These are phyloP conservation scores for Trametes maxima DNA, from an alignment of 768 basidiomycete genomes.

Conservation along the genomic window DNA sequence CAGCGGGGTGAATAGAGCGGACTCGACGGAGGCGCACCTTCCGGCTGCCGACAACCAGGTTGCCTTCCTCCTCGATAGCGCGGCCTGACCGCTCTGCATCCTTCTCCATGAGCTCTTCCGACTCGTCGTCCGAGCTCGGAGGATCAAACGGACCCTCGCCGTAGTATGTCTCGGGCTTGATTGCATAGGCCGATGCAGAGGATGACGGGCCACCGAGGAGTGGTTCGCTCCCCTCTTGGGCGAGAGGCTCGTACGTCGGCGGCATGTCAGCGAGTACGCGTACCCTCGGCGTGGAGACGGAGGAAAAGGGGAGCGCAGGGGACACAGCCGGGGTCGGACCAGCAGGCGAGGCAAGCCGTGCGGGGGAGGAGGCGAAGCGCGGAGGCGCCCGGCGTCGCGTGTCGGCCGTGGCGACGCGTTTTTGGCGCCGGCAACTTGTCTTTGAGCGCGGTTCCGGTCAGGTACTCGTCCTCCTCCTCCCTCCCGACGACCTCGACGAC, in stretches of 20 bases:
- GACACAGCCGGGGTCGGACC: background rate
- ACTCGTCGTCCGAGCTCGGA: slow-evolving; percentile 80
- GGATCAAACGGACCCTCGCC: slow-evolving; percentile 77
- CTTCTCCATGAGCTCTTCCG: slow-evolving; percentile 56
- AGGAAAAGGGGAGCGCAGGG: background rate
- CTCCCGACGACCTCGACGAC: slow-evolving; percentile 16
- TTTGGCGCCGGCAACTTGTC: slow-evolving; percentile 15
- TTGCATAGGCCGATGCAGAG: slow-evolving; percentile 2
- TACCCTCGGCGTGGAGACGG: slow-evolving; percentile 3
- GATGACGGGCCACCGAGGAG: slow-evolving; percentile 7
- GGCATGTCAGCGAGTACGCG: slow-evolving; percentile 3
- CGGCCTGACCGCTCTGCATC: slow-evolving; percentile 35
- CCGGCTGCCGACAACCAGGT: slow-evolving; percentile 39
- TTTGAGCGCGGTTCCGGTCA: background rate
- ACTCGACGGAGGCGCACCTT: slow-evolving; percentile 34
- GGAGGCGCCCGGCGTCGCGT: slow-evolving; percentile 13
- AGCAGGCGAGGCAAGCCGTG: background rate
- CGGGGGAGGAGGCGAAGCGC: slow-evolving; percentile 1
- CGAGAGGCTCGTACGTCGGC: slow-evolving; percentile 14
- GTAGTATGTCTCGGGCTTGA: slow-evolving; percentile 53
- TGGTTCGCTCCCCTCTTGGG: slow-evolving; percentile 13
- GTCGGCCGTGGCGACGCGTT: slow-evolving; percentile 26
- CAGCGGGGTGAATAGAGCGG: slow-evolving; percentile 8
- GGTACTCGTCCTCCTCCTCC: background rate
- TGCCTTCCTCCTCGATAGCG: slow-evolving; percentile 31